Evolutionary conservation across 169 alveolate species (phyloP).

Genomic region (Plasmodium yoelii): DNA sequence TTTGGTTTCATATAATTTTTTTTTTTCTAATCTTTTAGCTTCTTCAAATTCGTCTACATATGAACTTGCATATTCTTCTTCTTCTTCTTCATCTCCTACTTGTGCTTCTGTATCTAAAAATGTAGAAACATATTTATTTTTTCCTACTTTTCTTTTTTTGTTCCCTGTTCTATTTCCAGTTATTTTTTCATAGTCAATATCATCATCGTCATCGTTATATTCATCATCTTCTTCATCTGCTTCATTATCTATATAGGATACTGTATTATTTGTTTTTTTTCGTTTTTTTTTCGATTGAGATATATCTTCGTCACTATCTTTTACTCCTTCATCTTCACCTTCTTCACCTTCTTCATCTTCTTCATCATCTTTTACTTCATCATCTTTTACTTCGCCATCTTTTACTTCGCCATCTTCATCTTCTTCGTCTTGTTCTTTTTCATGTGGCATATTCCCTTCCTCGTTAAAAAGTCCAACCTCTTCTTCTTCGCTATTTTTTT

Average conservation of each 20-base stretch:
- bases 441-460: background rate
- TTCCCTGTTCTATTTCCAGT: constrained; percentile 5
- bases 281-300: background rate
- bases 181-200: background rate
- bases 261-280: background rate
- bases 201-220: background rate
- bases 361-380: background rate
- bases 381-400: background rate
- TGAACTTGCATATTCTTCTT: constrained; percentile 88
- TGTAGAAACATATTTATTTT: constrained; percentile 82
- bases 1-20: constrained; percentile 79
- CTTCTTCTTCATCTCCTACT: constrained; percentile 85
- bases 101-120: constrained; percentile 91
- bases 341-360: too few relatives aligned
- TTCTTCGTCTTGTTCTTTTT: background rate
- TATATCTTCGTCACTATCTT: constrained; percentile 1
- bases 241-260: constrained; percentile 6
- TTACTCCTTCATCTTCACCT: background rate
- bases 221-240: constrained; percentile 23
- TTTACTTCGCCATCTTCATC: too few relatives aligned
- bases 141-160: constrained; percentile 24
- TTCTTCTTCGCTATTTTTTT: background rate
- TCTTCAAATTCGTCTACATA: constrained; percentile 87
- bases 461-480: background rate
- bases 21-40: constrained; percentile 81